Percentiles rank a stretch among this genome's conserved stretches.
Conservation (phyloP, 352 stramenopile genomes). For the Globisporangium cystogenes region DNA sequence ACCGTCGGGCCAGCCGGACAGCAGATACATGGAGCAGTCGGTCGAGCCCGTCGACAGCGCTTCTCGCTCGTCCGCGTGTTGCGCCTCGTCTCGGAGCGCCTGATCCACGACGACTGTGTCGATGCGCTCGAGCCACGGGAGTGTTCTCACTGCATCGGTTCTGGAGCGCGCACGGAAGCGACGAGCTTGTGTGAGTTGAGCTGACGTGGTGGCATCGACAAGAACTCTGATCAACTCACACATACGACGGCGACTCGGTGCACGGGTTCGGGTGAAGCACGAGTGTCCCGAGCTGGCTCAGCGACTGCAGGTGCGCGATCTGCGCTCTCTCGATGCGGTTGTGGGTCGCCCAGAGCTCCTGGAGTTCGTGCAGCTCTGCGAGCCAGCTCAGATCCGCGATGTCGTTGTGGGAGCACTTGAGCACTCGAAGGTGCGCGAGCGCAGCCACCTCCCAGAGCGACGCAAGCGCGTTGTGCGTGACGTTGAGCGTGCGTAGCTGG, state of each 20-base stretch:
- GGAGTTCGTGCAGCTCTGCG: constrained; percentile 17
- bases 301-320: constrained; percentile 36
- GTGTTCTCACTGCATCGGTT: constrained; percentile 23
- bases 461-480: constrained; percentile 52
- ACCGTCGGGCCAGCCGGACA: constrained; percentile 20
- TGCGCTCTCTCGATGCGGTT: constrained; percentile 50
- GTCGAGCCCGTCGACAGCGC: constrained; percentile 28
- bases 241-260: constrained; percentile 38
- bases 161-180: constrained; percentile 4
- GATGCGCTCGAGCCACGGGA: constrained; percentile 48
- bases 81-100: constrained; percentile 33
- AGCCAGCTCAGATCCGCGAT: constrained; percentile 49
- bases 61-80: constrained; percentile 28
- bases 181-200: neutral
- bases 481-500: constrained; percentile 48
- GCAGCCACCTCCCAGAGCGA: constrained; percentile 35
- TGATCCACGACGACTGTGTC: constrained; percentile 41
- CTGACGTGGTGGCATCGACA: no score
- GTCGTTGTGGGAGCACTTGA: constrained; percentile 57
- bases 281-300: constrained; percentile 39
- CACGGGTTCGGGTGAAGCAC: constrained; percentile 70
- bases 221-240: constrained; percentile 24
- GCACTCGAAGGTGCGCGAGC: constrained; percentile 30
- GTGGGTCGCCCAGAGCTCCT: constrained; percentile 56
- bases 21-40: constrained; percentile 27